phyloP scores from a whole-genome alignment of 2,329 filamentous ascomycete genomes.

The Coniochaeta sp. region DNA sequence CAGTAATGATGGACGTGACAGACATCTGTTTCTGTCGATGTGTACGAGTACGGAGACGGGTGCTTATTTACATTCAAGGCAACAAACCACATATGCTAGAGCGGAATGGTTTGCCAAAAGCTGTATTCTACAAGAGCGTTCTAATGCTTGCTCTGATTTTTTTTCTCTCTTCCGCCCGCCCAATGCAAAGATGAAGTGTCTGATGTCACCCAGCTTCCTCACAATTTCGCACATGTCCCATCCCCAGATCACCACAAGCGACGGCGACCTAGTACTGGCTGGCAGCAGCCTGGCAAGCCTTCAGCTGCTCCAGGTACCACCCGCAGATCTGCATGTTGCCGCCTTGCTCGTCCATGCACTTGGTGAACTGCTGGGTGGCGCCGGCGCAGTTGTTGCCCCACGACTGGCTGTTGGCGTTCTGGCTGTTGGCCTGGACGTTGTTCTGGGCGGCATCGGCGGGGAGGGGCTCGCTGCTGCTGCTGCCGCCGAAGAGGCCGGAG shows the following conservation, averaged over 20 bases:
- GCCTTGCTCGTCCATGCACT: constrained; percentile 92
- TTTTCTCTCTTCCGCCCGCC: not conserved
- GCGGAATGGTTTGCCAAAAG: not conserved
- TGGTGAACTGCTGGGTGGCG: constrained; percentile 79
- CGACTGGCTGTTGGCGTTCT: constrained; percentile 41
- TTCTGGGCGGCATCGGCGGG: constrained; percentile 27
- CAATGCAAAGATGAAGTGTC: not conserved
- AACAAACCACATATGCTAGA: constrained; percentile 2
- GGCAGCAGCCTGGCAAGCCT: constrained; percentile 76
- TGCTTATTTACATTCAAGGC: not conserved
- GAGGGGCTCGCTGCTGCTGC: constrained; percentile 52
- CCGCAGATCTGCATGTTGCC: constrained; percentile 94
- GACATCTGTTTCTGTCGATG: not conserved
- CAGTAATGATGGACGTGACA: not conserved
- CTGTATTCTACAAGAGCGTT: not conserved
- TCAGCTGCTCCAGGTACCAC: constrained; percentile 97
- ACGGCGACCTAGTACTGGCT: constrained; percentile 54
- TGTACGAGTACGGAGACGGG: not conserved
- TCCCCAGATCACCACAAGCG: not conserved
- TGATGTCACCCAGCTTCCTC: not conserved
- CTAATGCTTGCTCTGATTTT: not conserved
- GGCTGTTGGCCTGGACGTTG: constrained; percentile 40
- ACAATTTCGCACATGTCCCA: no score
- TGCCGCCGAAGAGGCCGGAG: constrained; percentile 78
- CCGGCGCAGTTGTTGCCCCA: constrained; percentile 63